Conservation (phyloP, 345 rosid genomes). For the Linum usitatissimum region DNA sequence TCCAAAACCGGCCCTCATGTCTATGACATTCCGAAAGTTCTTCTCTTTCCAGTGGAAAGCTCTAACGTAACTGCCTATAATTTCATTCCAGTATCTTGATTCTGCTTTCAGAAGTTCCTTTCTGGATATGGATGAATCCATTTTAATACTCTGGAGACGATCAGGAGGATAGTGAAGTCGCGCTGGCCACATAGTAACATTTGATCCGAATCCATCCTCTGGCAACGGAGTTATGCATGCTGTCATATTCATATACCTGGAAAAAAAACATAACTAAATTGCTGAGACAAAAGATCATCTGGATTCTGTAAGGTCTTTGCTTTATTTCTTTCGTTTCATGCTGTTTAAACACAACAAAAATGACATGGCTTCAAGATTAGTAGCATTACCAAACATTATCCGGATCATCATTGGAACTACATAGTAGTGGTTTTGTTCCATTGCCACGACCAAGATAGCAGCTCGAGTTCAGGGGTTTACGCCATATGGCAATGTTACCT, state of each 20-base stretch:
- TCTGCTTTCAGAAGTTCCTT: conserved; percentile 55
- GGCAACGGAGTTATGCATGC: conserved; percentile 44
- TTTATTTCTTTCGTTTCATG: too few relatives aligned
- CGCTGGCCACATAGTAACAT: conserved; percentile 50
- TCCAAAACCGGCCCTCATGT: conserved; percentile 66
- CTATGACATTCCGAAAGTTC: conserved; percentile 46
- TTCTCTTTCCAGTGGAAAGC: conserved; percentile 45
- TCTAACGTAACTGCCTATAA: conserved; percentile 37
- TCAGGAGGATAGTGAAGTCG: conserved; percentile 52
- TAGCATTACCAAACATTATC: conserved; percentile 49
- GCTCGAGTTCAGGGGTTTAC: conserved; percentile 47
- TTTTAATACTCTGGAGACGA: conserved; percentile 47
- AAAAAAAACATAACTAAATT: conserved; percentile 15
- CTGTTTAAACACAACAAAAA: too few relatives aligned
- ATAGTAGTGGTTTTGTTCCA: conserved; percentile 40
- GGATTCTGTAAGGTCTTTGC: too few relatives aligned
- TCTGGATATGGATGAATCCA: conserved; percentile 48
- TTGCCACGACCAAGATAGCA: conserved; percentile 38
- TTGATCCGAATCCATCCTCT: conserved; percentile 44
- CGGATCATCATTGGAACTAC: conserved; percentile 36
- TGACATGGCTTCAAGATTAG: too few relatives aligned
- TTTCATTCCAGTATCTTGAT: conserved; percentile 49
- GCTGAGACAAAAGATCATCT: too few relatives aligned
- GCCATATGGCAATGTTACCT: conserved; percentile 50
- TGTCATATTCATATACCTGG: conserved; percentile 42